A percentile compares a stretch with the other conserved stretches of the same genome.
phyloP scores from a whole-genome alignment of 129 eudicot species.

The Chrysanthemum seticuspe region DNA sequence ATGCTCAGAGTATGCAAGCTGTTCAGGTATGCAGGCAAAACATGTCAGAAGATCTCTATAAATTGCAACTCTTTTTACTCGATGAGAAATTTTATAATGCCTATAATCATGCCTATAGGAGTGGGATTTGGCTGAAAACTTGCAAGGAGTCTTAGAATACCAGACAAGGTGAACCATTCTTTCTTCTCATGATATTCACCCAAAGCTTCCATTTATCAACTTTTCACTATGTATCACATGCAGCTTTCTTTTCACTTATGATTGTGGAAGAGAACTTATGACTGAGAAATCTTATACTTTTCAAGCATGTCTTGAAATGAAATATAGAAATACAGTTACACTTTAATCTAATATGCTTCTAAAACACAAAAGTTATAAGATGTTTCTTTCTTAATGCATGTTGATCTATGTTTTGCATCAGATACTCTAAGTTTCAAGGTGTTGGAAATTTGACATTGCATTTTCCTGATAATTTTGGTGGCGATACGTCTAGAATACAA shows the following conservation, averaged over 20 bases:
- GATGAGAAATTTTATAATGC: conserved; percentile 4
- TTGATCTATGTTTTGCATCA: conserved; percentile 34
- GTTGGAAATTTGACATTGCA: conserved; percentile 93
- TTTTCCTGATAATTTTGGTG: conserved; percentile 95
- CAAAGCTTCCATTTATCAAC: not conserved
- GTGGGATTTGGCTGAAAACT: conserved; percentile 94
- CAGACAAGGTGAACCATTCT: conserved; percentile 74
- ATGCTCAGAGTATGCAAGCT: conserved; percentile 95
- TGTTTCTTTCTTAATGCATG: conserved; percentile 6
- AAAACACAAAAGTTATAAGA: conserved; percentile 6
- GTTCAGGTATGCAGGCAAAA: conserved; percentile 61
- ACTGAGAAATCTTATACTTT: not conserved
- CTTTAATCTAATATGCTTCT: conserved; percentile 3
- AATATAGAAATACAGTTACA: not conserved
- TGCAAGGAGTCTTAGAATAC: conserved; percentile 87
- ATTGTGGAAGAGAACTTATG: not conserved
- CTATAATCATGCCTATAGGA: conserved; percentile 48
- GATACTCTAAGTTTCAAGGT: conserved; percentile 92
- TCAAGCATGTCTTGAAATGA: not conserved
- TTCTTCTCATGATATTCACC: not conserved
- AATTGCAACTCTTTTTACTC: conserved; percentile 10
- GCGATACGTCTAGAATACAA: conserved; percentile 77
- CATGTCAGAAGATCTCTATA: conserved; percentile 4
- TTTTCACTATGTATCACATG: not conserved
- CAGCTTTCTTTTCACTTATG: conserved; percentile 1